phyloP scores from a whole-genome alignment of 2,329 filamentous ascomycete species.

The Aureobasidium subglaciale region DNA sequence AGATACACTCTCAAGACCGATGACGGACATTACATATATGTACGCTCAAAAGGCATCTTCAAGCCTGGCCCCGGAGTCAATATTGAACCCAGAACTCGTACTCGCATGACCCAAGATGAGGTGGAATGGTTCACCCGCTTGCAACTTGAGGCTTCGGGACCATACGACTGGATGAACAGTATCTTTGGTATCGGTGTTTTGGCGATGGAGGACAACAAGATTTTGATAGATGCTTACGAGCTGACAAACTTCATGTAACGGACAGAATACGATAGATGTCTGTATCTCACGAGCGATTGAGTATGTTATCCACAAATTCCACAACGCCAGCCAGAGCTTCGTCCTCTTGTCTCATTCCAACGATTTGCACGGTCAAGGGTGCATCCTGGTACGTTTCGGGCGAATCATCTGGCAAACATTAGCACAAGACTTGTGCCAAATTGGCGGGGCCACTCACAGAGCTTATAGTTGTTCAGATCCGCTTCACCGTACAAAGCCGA shows the following conservation, averaged over 20 bases:
- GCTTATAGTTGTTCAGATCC: slow-evolving; percentile 41
- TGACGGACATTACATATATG: slow-evolving; percentile 20
- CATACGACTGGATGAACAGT: slow-evolving; percentile 22
- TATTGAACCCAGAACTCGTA: slow-evolving; percentile 1
- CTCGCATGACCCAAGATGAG: slow-evolving; percentile 19
- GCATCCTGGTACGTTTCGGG: slow-evolving; percentile 42
- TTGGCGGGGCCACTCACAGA: slow-evolving; percentile 34
- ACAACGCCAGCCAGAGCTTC: slow-evolving; percentile 42
- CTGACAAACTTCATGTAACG: slow-evolving; percentile 21
- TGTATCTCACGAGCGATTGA: not conserved
- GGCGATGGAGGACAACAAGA: slow-evolving; percentile 19
- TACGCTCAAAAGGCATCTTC: slow-evolving; percentile 21
- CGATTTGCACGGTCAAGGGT: slow-evolving; percentile 48
- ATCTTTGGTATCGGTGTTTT: slow-evolving; percentile 22
- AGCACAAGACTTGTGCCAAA: not conserved
- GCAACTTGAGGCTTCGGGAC: slow-evolving; percentile 20
- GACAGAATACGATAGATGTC: no score
- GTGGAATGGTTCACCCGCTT: slow-evolving; percentile 23
- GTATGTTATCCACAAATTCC: not conserved
- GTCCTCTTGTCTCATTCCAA: slow-evolving; percentile 48
- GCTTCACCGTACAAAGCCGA: slow-evolving; percentile 27
- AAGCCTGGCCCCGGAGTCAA: slow-evolving; percentile 5
- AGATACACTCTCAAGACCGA: slow-evolving; percentile 22
- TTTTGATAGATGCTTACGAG: slow-evolving; percentile 23
- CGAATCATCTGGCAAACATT: slow-evolving; percentile 25